phyloP scores from a whole-genome alignment of 441 rosid species.

The Breynia disticha region DNA sequence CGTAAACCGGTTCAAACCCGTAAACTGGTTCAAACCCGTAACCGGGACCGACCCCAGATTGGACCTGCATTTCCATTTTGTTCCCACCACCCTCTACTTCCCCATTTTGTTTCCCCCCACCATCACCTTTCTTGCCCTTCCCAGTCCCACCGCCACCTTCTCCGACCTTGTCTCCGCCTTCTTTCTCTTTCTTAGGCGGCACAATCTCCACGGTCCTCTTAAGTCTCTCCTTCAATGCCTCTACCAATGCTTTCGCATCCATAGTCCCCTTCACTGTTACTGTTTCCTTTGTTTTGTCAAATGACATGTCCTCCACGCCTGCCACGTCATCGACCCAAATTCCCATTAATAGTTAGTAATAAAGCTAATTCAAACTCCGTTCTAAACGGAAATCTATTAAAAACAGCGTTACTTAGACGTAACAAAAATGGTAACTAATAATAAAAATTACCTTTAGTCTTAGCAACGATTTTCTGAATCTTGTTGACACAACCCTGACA shows the following conservation, averaged over 20 bases:
- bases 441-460: conserved; percentile 42
- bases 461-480: conserved; percentile 40
- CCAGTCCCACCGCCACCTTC: conserved; percentile 1
- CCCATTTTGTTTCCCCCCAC: neutral
- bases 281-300: conserved; percentile 56
- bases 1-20: conserved; percentile 13
- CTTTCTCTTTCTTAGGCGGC: conserved; percentile 69
- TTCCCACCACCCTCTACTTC: conserved; percentile 12
- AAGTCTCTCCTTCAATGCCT: conserved; percentile 38
- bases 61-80: conserved; percentile 32
- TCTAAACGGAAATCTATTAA: neutral
- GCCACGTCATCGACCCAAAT: neutral
- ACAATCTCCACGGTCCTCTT: conserved; percentile 60
- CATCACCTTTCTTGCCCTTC: conserved; percentile 8
- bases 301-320: conserved; percentile 47
- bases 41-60: conserved; percentile 25
- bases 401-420: neutral
- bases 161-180: conserved; percentile 15
- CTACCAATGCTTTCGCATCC: conserved; percentile 55
- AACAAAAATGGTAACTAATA: neutral
- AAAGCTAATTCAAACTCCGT: neutral
- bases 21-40: conserved; percentile 4
- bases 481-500: conserved; percentile 61
- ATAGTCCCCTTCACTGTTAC: conserved; percentile 76
- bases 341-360: neutral